Percentiles rank a stretch among this genome's conserved stretches.
Evolutionary conservation across 768 basidiomycete species (phyloP).

Genomic region (Mycena leptocephala): DNA sequence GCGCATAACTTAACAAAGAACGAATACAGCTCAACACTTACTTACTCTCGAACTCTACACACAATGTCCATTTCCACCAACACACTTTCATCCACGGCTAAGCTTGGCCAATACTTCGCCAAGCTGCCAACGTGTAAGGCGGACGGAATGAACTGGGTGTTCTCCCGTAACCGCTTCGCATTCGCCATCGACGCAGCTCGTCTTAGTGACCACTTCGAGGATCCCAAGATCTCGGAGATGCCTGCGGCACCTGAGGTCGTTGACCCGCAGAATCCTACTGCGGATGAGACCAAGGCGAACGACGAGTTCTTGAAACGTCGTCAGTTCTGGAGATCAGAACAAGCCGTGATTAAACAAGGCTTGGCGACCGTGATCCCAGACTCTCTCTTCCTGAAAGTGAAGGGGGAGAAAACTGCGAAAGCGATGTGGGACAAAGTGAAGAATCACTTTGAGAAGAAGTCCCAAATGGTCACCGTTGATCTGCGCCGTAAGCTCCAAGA

Average conservation of each 20-base stretch:
- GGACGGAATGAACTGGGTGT: background rate
- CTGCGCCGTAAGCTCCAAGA: constrained; percentile 45
- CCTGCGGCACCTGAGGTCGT: background rate
- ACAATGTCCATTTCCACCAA: background rate
- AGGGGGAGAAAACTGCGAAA: constrained; percentile 32
- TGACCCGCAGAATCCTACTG: background rate
- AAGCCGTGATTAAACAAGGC: constrained; percentile 16
- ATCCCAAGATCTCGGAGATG: background rate
- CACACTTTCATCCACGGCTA: background rate
- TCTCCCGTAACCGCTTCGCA: background rate
- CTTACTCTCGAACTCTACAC: no score
- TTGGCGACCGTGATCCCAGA: constrained; percentile 42
- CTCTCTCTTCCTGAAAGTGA: constrained; percentile 51
- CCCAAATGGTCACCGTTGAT: constrained; percentile 48
- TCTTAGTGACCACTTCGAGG: background rate
- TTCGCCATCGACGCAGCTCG: no score
- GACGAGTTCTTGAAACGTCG: background rate
- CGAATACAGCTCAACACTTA: no score
- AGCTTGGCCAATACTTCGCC: no score
- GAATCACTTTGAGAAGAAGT: constrained; percentile 45
- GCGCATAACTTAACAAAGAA: no score
- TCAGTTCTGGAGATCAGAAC: background rate
- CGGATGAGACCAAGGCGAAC: background rate
- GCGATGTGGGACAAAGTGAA: constrained; percentile 47
- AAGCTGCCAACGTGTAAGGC: background rate